These are phyloP conservation scores for Talaromyces rugulosus DNA, from an alignment of 2,329 filamentous ascomycete species.

Conservation along the genomic window DNA sequence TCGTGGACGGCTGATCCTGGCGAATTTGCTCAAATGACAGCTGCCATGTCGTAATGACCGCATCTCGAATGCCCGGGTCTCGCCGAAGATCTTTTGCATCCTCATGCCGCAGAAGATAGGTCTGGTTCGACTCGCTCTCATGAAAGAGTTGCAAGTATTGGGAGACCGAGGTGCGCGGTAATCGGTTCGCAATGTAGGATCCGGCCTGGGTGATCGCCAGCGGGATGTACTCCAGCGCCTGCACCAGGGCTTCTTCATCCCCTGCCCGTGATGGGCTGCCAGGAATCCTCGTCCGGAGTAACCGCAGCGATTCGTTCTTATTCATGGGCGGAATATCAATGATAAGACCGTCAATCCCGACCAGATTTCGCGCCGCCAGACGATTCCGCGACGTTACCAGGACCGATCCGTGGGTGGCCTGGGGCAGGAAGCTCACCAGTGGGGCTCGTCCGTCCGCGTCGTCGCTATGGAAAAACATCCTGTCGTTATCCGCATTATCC, in stretches of 20 bases:
- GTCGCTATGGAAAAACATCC: conserved; percentile 11
- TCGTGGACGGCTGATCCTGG: conserved; percentile 17
- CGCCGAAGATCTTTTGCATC: conserved; percentile 16
- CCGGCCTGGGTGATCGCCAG: conserved; percentile 28
- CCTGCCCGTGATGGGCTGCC: background rate
- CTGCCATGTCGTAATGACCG: conserved; percentile 27
- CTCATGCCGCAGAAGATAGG: too few species aligned
- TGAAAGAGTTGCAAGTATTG: background rate
- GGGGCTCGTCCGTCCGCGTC: background rate
- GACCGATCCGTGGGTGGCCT: conserved; percentile 12
- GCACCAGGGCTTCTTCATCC: background rate
- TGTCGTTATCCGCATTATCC: background rate
- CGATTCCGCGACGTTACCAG: too few species aligned
- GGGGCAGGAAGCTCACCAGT: conserved; percentile 13
- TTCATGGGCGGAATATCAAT: conserved; percentile 19
- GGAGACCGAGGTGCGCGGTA: background rate
- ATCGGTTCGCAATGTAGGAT: conserved; percentile 22
- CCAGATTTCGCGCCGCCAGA: too few species aligned
- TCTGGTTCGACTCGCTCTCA: conserved; percentile 6
- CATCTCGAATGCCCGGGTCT: background rate
- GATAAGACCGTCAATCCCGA: too few species aligned
- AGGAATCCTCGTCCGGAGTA: too few species aligned
- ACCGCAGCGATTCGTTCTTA: conserved; percentile 20
- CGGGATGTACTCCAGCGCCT: conserved; percentile 23
- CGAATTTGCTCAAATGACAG: conserved; percentile 29